Conservation (phyloP, 1,284 basidiomycete species). For the Boletellus deceptivus region DNA sequence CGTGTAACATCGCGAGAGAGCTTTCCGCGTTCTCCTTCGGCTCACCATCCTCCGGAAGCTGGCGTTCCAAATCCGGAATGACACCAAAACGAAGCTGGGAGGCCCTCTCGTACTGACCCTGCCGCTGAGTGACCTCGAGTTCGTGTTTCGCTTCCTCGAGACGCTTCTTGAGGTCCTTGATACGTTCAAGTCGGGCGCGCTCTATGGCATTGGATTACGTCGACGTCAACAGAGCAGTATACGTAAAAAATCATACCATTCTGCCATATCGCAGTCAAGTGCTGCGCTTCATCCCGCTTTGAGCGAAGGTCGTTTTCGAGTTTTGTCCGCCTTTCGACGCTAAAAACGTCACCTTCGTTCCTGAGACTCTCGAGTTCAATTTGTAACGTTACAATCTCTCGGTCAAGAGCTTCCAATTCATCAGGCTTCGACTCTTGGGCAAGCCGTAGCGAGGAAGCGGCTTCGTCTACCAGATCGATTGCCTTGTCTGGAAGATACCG, state of each 20-base stretch:
- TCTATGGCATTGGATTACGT: slow-evolving; percentile 43
- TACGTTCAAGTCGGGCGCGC: slow-evolving; percentile 69
- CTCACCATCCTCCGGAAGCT: slow-evolving; percentile 64
- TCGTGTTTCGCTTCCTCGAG: slow-evolving; percentile 86
- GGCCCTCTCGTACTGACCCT: slow-evolving; percentile 81
- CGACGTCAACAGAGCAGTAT: neutral
- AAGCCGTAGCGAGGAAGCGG: slow-evolving; percentile 82
- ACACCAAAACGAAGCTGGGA: slow-evolving; percentile 79
- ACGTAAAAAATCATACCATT: slow-evolving; percentile 41
- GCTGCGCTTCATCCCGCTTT: slow-evolving; percentile 62
- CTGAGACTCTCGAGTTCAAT: slow-evolving; percentile 91
- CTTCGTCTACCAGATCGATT: slow-evolving; percentile 89
- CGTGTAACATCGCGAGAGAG: slow-evolving; percentile 70
- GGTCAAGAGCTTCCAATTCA: slow-evolving; percentile 78
- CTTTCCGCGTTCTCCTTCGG: slow-evolving; percentile 42
- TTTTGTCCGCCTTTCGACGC: slow-evolving; percentile 64
- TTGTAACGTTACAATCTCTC: slow-evolving; percentile 83
- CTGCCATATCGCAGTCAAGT: slow-evolving; percentile 72
- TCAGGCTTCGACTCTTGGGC: slow-evolving; percentile 92
- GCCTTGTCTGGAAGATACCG: slow-evolving; percentile 89
- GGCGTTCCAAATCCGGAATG: slow-evolving; percentile 78
- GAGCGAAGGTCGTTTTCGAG: slow-evolving; percentile 63
- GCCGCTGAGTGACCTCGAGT: slow-evolving; percentile 84
- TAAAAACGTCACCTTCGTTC: slow-evolving; percentile 84
- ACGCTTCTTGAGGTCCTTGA: slow-evolving; percentile 76